Conservation (phyloP, 1,284 basidiomycete species). For the Malassezia equina region DNA sequence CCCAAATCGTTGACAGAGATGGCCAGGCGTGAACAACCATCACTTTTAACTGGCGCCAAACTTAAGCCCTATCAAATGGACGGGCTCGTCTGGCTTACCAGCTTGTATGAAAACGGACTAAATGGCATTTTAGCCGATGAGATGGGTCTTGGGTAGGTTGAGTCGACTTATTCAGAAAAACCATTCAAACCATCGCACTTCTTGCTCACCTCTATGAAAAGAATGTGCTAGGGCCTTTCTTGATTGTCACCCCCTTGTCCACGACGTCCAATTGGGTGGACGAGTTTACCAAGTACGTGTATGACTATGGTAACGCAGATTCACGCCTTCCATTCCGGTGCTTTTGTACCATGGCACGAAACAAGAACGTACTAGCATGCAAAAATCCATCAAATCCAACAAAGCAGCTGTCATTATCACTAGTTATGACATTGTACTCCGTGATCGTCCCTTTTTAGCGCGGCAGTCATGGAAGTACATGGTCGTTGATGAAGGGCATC, state of each 20-base stretch:
- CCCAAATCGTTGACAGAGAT: slow-evolving; percentile 1
- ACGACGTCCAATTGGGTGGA: slow-evolving; percentile 84
- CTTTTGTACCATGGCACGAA: slow-evolving; percentile 81
- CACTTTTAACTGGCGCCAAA: slow-evolving; percentile 69
- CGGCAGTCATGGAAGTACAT: slow-evolving; percentile 60
- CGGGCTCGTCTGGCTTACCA: slow-evolving; percentile 91
- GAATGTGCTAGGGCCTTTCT: slow-evolving; percentile 65
- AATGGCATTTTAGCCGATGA: slow-evolving; percentile 84
- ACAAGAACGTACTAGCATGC: slow-evolving; percentile 63
- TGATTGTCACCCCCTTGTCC: slow-evolving; percentile 81
- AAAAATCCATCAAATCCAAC: slow-evolving; percentile 42
- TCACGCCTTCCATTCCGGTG: slow-evolving; percentile 61
- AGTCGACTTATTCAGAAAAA: slow-evolving; percentile 53
- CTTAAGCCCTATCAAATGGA: slow-evolving; percentile 86
- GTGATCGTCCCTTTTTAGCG: slow-evolving; percentile 32
- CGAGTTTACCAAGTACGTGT: slow-evolving; percentile 69
- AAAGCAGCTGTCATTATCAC: slow-evolving; percentile 59
- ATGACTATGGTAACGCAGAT: slow-evolving; percentile 54
- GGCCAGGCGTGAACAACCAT: slow-evolving; percentile 55
- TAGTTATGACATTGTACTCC: slow-evolving; percentile 84
- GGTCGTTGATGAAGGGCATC: slow-evolving; percentile 89
- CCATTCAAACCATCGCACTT: slow-evolving; percentile 84
- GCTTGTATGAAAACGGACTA: slow-evolving; percentile 81
- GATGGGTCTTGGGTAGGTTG: slow-evolving; percentile 64
- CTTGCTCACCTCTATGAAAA: slow-evolving; percentile 74